Evolutionary conservation across 202 grass and related monocot species (phyloP), one percentile per base, ranked within the genome.

Genomic region (Schoenoplectus triqueter): DNA sequence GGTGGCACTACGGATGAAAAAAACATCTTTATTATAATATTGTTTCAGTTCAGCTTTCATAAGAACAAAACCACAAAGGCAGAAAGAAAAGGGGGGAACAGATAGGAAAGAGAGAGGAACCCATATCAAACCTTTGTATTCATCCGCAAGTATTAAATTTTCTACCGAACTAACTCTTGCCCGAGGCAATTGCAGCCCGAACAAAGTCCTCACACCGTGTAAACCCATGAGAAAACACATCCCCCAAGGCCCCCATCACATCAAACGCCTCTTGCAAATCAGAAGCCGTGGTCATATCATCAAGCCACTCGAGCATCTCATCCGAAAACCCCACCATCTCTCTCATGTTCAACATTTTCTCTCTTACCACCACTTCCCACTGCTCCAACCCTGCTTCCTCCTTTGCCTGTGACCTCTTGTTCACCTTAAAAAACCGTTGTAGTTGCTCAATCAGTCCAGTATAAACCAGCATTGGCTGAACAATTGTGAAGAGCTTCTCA

Each of bases 231-330:
- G 95, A 98, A 56, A 92, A 88, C 1, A 93, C 95, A 66, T 95
- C 93, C 4, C 76, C 39, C 74, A 95, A 78, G 0, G 78, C 78
- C 14, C 93, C 95, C 95, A 95, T 98, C 21, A 92, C 87, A 84
- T 95, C 95, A 15, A 98, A 95, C n/a, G 93, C 91, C 70, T 98
- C 95, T 84, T 98, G 95, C 87, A 98, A 60, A 93, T 95, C 90
- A 47, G 89, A 78, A 0, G 89, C 90, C 1, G 88, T 86, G 59
- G 78, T 91, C 95, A 98, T 98, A 81, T 95, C 95, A 68, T 95
- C 89, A 0, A 98, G 91, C 95, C 93, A 98, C 2, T 90, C 87
- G 1, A 98, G 88, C 81, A 98, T 76, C n/a, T 95, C 91, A 71
- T 88, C 87, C 0, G 95, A 94, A 9, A 98, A 86, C 40, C 93